A percentile compares a stretch with the other conserved stretches of the same genome.
phyloP scores from a whole-genome alignment of 2,329 filamentous ascomycete genomes.

The Fragosphaeria purpurea region DNA sequence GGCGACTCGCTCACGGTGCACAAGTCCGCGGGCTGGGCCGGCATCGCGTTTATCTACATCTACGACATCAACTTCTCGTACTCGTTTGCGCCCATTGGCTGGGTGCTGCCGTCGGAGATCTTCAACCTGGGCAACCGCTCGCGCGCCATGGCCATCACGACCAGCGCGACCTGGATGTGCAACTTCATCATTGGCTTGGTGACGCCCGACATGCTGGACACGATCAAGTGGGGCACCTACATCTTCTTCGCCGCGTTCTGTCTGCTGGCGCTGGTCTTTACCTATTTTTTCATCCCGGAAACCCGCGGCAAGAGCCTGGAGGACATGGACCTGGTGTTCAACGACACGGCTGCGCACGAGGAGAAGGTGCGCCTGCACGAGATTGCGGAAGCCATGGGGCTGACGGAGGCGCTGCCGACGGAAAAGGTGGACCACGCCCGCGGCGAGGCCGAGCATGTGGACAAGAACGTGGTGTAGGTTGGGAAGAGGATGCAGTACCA shows the following conservation, averaged over 20 bases:
- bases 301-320: slow-evolving; percentile 1
- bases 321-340: slow-evolving; percentile 3
- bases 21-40: not conserved
- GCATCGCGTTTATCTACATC: not conserved
- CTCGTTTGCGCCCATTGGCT: not conserved
- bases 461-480: too few relatives aligned
- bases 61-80: not conserved
- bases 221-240: slow-evolving; percentile 1
- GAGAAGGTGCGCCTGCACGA: slow-evolving; percentile 9
- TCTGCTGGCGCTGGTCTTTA: not conserved
- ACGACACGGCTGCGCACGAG: slow-evolving; percentile 10
- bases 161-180: not conserved
- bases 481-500: too few relatives aligned
- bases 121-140: not conserved
- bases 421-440: too few relatives aligned
- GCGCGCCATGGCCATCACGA: not conserved
- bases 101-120: not conserved
- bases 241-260: slow-evolving; percentile 4
- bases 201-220: not conserved
- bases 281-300: slow-evolving; percentile 6
- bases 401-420: too few relatives aligned
- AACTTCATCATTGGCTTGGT: slow-evolving; percentile 1
- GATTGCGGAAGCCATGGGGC: too few relatives aligned
- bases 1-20: too few relatives aligned
- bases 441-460: too few relatives aligned